A percentile compares a stretch with the other conserved stretches of the same genome.
Evolutionary conservation across 768 basidiomycete genomes (phyloP).

Genomic region (Omphalotus guepiniiformis): DNA sequence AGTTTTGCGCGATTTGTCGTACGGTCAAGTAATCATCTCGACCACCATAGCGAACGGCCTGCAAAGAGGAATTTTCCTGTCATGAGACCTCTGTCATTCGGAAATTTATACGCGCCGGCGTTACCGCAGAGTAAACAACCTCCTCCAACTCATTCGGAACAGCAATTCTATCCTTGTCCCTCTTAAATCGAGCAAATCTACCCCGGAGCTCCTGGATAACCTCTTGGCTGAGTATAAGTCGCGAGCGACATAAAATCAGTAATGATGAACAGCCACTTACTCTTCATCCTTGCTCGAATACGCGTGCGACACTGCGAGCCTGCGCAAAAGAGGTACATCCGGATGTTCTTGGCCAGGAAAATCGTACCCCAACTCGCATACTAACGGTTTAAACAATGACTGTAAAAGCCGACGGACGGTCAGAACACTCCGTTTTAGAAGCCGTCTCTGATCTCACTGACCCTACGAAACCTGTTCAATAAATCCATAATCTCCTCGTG

Average conservation of each 20-base stretch:
- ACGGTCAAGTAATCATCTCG: constrained; percentile 69
- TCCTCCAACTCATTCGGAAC: constrained; percentile 79
- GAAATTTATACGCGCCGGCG: too few species aligned
- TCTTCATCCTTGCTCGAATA: constrained; percentile 38
- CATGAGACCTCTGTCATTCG: background rate
- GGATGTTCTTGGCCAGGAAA: constrained; percentile 60
- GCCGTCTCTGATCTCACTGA: constrained; percentile 31
- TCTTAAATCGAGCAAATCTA: constrained; percentile 68
- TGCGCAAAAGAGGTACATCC: constrained; percentile 69
- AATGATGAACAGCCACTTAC: constrained; percentile 16
- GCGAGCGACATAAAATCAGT: background rate
- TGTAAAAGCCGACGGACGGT: constrained; percentile 20
- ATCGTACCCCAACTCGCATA: constrained; percentile 75
- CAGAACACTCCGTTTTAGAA: background rate
- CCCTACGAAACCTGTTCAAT: constrained; percentile 58
- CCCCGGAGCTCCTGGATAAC: constrained; percentile 57
- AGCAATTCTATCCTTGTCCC: constrained; percentile 66
- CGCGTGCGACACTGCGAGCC: constrained; percentile 61
- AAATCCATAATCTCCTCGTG: constrained; percentile 47
- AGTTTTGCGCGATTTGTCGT: constrained; percentile 62
- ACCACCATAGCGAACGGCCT: constrained; percentile 77
- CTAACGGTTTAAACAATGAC: constrained; percentile 70
- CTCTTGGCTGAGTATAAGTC: constrained; percentile 18
- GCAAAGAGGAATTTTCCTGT: constrained; percentile 4
- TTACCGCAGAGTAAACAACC: constrained; percentile 51